phyloP scores from a whole-genome alignment of 306 rosid genomes.

The Clitoria ternatea region DNA sequence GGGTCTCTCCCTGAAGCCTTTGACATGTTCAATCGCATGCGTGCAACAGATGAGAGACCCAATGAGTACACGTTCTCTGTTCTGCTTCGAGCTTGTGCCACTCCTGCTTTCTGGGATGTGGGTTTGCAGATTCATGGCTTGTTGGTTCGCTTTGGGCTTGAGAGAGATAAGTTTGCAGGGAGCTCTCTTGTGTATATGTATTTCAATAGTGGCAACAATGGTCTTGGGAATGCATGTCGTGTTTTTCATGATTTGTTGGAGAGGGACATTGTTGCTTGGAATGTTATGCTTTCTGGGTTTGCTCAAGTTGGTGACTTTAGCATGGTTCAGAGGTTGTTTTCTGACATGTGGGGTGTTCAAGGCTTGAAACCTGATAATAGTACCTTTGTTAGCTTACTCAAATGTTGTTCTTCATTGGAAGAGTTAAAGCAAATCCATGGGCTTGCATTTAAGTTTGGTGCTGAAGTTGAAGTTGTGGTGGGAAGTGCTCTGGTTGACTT shows the following conservation, averaged over 20 bases:
- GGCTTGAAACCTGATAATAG: slow-evolving; percentile 38
- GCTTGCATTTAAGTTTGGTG: slow-evolving; percentile 37
- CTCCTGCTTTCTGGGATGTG: slow-evolving; percentile 12
- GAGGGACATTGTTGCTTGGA: slow-evolving; percentile 50
- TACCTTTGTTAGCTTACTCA: slow-evolving; percentile 39
- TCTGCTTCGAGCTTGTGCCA: slow-evolving; percentile 38
- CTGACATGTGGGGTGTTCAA: slow-evolving; percentile 36
- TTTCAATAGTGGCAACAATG: slow-evolving; percentile 26
- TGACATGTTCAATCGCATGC: slow-evolving; percentile 39
- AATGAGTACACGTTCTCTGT: slow-evolving; percentile 46
- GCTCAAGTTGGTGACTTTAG: slow-evolving; percentile 39
- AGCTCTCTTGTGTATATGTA: slow-evolving; percentile 47
- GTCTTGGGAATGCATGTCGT: slow-evolving; percentile 16
- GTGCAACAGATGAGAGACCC: slow-evolving; percentile 37
- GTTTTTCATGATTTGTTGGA: slow-evolving; percentile 38
- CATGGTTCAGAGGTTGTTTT: slow-evolving; percentile 40
- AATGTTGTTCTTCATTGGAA: slow-evolving; percentile 34
- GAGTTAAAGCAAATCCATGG: slow-evolving; percentile 46
- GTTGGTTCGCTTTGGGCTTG: slow-evolving; percentile 40
- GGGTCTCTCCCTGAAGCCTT: slow-evolving; percentile 39
- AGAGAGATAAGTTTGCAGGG: slow-evolving; percentile 43
- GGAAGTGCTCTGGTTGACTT: slow-evolving; percentile 45
- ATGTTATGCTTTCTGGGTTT: slow-evolving; percentile 54
- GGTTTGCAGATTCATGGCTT: slow-evolving; percentile 52
- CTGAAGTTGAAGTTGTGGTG: slow-evolving; percentile 40